Conservation (phyloP, 1,284 basidiomycete species). For the Fomitopsis palustris region DNA sequence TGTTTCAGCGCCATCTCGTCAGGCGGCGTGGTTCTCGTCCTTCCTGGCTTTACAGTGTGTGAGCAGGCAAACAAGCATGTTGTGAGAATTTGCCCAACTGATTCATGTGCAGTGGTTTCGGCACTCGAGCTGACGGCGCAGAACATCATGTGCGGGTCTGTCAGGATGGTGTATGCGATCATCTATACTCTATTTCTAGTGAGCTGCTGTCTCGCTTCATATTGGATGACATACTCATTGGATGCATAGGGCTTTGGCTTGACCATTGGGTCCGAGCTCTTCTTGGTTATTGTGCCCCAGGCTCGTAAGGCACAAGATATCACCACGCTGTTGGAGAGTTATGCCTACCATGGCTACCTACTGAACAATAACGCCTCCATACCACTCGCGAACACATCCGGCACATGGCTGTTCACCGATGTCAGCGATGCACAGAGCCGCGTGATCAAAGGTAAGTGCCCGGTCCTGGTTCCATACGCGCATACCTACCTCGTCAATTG, state of each 20-base stretch:
- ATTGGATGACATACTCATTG: slow-evolving; percentile 6
- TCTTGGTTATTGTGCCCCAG: slow-evolving; percentile 67
- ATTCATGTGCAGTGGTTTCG: slow-evolving; percentile 60
- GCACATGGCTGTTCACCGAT: slow-evolving; percentile 62
- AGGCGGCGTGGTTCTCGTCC: slow-evolving; percentile 74
- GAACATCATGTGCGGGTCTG: slow-evolving; percentile 83
- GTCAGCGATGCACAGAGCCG: slow-evolving; percentile 23
- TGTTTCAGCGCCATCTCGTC: slow-evolving; percentile 85
- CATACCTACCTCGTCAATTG: neutral
- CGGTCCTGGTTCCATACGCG: neutral
- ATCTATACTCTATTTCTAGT: slow-evolving; percentile 85
- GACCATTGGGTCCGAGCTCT: slow-evolving; percentile 84
- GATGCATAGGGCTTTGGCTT: slow-evolving; percentile 71
- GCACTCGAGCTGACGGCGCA: slow-evolving; percentile 82
- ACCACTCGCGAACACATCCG: slow-evolving; percentile 44
- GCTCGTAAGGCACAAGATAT: slow-evolving; percentile 50
- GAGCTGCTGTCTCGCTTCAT: slow-evolving; percentile 15
- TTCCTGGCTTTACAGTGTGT: slow-evolving; percentile 79
- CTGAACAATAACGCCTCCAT: slow-evolving; percentile 49
- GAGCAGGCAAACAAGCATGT: slow-evolving; percentile 25
- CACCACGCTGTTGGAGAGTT: slow-evolving; percentile 32
- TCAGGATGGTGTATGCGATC: slow-evolving; percentile 84
- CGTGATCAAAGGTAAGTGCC: slow-evolving; percentile 48
- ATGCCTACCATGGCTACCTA: slow-evolving; percentile 61
- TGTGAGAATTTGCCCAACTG: neutral